Percentiles rank a stretch among this genome's conserved stretches.
Conservation (phyloP, 345 rosid species). For the Citrus mangshanensis region DNA sequence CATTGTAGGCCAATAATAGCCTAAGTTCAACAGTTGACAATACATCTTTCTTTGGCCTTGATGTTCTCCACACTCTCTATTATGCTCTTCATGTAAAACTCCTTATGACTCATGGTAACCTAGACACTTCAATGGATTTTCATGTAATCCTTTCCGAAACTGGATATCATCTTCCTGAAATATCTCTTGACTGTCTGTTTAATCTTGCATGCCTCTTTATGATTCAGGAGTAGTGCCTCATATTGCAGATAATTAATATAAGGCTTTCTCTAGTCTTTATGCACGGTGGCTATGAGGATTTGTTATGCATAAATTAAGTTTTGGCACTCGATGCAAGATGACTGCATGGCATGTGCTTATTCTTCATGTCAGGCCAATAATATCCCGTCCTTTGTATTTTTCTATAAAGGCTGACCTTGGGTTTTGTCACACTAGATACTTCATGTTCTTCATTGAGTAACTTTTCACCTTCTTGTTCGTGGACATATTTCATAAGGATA, state of each 20-base stretch:
- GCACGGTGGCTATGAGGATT: not conserved
- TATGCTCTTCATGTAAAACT: not conserved
- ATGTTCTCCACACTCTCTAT: not conserved
- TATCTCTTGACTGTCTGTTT: not conserved
- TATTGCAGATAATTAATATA: too few relatives aligned
- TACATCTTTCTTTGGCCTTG: not conserved
- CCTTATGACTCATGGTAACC: not conserved
- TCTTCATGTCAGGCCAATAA: not conserved
- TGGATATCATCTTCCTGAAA: too few relatives aligned
- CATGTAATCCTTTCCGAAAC: not conserved
- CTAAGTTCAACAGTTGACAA: not conserved
- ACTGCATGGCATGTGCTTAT: not conserved
- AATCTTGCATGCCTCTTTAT: not conserved
- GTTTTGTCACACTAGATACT: too few relatives aligned
- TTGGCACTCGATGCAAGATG: too few relatives aligned
- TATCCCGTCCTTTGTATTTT: not conserved
- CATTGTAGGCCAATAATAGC: not conserved
- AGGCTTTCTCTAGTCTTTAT: not conserved
- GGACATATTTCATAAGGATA: not conserved
- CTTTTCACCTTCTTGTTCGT: not conserved
- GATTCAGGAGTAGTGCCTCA: not conserved
- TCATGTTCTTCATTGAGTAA: not conserved
- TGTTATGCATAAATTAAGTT: too few relatives aligned
- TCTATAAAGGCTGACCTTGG: not conserved
- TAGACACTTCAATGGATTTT: not conserved